A percentile compares a stretch with the other conserved stretches of the same genome.
Conservation (phyloP, 2,329 filamentous ascomycete species). For the Fusarium caatingaense region DNA sequence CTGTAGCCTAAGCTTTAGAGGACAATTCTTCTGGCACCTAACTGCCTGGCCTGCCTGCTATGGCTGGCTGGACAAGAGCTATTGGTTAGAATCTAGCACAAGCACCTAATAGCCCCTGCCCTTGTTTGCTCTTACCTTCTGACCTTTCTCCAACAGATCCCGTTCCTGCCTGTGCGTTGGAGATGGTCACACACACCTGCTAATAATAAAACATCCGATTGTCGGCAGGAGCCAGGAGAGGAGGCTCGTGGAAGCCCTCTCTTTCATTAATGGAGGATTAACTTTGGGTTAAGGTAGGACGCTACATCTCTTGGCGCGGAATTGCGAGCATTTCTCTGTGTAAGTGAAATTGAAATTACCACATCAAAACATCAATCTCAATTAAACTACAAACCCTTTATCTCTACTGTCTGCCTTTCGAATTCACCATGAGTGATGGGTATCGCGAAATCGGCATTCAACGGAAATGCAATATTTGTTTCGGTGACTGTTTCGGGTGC, state of each 20-base stretch:
- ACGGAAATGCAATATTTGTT: background rate
- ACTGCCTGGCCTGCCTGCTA: background rate
- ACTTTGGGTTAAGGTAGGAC: slow-evolving; percentile 31
- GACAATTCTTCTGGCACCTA: too few species aligned
- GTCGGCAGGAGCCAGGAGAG: slow-evolving; percentile 9
- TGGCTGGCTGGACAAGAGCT: background rate
- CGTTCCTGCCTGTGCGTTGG: slow-evolving; percentile 26
- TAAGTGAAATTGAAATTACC: slow-evolving; percentile 4
- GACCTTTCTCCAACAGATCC: slow-evolving; percentile 33
- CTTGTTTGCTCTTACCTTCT: slow-evolving; percentile 2
- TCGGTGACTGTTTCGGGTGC: background rate
- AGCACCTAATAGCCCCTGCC: slow-evolving; percentile 9
- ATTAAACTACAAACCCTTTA: background rate
- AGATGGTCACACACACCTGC: slow-evolving; percentile 6
- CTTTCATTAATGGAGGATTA: slow-evolving; percentile 14
- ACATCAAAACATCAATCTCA: slow-evolving; percentile 1
- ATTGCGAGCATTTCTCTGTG: background rate
- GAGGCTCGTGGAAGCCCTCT: slow-evolving; percentile 3
- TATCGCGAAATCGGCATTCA: background rate
- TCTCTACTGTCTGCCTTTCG: background rate
- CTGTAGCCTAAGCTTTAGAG: too few species aligned
- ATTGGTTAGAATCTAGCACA: background rate
- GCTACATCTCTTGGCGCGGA: slow-evolving; percentile 24
- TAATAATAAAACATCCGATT: slow-evolving; percentile 36
- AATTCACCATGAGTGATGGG: background rate